phyloP scores from a whole-genome alignment of 352 stramenopile genomes.

The Globisporangium cystogenes region DNA sequence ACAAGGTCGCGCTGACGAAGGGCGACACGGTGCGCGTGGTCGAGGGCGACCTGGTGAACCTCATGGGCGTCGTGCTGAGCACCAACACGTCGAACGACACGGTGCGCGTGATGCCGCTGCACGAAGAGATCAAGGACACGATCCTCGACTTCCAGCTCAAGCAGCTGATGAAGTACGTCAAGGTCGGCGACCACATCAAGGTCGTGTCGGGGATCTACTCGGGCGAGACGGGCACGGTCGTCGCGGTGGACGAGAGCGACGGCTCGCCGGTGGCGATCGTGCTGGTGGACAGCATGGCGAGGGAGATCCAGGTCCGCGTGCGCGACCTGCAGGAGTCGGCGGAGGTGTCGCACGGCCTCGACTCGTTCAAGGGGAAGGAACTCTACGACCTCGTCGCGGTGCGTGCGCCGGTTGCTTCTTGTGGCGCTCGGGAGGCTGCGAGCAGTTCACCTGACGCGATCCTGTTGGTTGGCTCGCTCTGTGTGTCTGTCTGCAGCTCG shows the following conservation, averaged over 20 bases:
- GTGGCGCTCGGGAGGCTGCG: background rate
- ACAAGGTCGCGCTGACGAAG: constrained; percentile 87
- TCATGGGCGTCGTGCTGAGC: constrained; percentile 88
- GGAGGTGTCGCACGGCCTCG: constrained; percentile 84
- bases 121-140: constrained; percentile 90
- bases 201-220: constrained; percentile 87
- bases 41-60: constrained; percentile 83
- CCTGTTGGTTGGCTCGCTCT: constrained; percentile 9
- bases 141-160: constrained; percentile 88
- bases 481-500: constrained; percentile 32
- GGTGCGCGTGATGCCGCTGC: constrained; percentile 84
- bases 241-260: constrained; percentile 82
- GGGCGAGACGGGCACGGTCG: constrained; percentile 86
- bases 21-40: constrained; percentile 86
- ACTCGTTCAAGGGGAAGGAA: constrained; percentile 89
- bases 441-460: background rate
- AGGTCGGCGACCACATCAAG: constrained; percentile 91
- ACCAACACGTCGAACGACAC: constrained; percentile 88
- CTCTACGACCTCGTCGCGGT: constrained; percentile 86
- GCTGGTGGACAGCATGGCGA: constrained; percentile 86
- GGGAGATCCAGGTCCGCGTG: constrained; percentile 88
- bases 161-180: constrained; percentile 89
- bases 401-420: constrained; percentile 7
- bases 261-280: constrained; percentile 84
- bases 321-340: constrained; percentile 88